A percentile compares a stretch with the other conserved stretches of the same genome.
Conservation (phyloP, 495 filamentous ascomycete genomes). For the Talaromyces adpressus region DNA sequence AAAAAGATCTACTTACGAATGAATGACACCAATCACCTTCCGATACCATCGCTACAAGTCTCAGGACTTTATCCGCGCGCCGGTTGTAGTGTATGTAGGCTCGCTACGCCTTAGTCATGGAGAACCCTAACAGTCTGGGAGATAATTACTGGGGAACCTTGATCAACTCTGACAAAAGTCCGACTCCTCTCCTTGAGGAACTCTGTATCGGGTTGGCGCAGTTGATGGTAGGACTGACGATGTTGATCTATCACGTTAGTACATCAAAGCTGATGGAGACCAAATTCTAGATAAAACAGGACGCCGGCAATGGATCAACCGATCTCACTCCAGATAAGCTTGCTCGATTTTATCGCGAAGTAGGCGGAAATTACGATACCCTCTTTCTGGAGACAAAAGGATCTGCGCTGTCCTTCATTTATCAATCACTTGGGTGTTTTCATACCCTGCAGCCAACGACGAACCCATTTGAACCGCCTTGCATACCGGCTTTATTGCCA, state of each 20-base stretch:
- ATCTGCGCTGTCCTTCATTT: constrained; percentile 78
- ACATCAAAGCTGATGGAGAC: background rate
- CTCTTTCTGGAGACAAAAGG: constrained; percentile 76
- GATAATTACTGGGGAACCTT: constrained; percentile 65
- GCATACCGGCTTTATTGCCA: constrained; percentile 71
- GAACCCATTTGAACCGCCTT: constrained; percentile 67
- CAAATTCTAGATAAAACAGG: constrained; percentile 49
- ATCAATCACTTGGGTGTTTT: constrained; percentile 83
- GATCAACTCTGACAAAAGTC: constrained; percentile 71
- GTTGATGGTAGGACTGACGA: constrained; percentile 61
- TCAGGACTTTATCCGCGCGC: constrained; percentile 1
- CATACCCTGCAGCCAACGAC: constrained; percentile 64
- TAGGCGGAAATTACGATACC: constrained; percentile 84
- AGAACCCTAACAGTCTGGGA: background rate
- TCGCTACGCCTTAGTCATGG: background rate
- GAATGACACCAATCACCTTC: background rate
- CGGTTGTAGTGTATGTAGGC: background rate
- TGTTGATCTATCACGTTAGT: background rate
- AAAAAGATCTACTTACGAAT: background rate
- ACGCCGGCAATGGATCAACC: constrained; percentile 44
- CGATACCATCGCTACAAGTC: background rate
- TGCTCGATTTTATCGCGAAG: constrained; percentile 77
- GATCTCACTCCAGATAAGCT: constrained; percentile 76
- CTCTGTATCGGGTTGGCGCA: constrained; percentile 72
- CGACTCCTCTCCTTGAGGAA: constrained; percentile 67